Evolutionary conservation across 805 yeast genomes (phyloP).

Genomic region (Ogataea allantospora): DNA sequence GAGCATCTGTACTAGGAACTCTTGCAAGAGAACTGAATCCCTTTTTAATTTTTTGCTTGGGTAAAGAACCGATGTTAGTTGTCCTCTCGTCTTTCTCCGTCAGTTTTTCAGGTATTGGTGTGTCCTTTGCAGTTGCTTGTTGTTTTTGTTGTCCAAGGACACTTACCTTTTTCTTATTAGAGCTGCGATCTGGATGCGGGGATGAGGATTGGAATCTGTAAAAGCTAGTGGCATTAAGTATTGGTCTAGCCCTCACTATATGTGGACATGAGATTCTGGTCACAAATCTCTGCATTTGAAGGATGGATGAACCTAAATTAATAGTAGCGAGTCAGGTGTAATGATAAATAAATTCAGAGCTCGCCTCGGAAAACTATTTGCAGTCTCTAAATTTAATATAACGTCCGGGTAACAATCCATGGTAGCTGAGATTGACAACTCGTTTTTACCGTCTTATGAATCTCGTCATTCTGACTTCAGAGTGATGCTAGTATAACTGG

Average conservation of each 20-base stretch:
- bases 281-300: not conserved
- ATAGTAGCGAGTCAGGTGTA: too few species aligned
- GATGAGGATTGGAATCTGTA: conserved; percentile 25
- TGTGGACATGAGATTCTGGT: not conserved
- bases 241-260: not conserved
- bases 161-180: conserved; percentile 17
- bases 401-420: conserved; percentile 1
- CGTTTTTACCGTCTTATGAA: too few species aligned
- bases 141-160: conserved; percentile 16
- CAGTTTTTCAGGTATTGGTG: conserved; percentile 6
- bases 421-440: conserved; percentile 1
- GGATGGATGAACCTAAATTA: too few species aligned
- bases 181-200: conserved; percentile 12
- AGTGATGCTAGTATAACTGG: too few species aligned
- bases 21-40: conserved; percentile 36
- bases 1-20: conserved; percentile 33
- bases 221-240: conserved; percentile 1
- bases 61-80: not conserved
- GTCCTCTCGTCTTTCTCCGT: not conserved
- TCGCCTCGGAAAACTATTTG: not conserved
- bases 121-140: conserved; percentile 11
- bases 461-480: too few species aligned
- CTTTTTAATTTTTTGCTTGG: conserved; percentile 21
- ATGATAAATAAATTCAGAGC: not conserved
- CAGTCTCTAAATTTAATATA: not conserved